Evolutionary conservation across 148 eudicot genomes (phyloP).

Genomic region (Heliosperma pusillum): DNA sequence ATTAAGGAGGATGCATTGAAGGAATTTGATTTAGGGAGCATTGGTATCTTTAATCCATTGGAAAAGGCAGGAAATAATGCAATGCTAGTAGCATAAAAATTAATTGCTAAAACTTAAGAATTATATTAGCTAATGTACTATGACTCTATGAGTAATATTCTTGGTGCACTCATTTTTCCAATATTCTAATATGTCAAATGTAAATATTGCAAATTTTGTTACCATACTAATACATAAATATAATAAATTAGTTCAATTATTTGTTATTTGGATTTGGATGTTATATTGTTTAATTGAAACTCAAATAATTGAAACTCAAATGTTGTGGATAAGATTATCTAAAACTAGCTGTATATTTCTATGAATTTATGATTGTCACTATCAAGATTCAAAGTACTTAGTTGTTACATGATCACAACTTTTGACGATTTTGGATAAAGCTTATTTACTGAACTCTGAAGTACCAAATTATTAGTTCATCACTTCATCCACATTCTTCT

Average conservation of each 20-base stretch:
- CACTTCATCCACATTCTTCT: background rate
- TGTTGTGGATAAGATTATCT: conserved; percentile 13
- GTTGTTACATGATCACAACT: conserved; percentile 6
- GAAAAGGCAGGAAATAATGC: conserved; percentile 26
- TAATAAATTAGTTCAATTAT: background rate
- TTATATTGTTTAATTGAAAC: no score
- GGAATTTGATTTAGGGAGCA: conserved; percentile 35
- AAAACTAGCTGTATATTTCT: background rate
- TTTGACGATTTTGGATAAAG: conserved; percentile 13
- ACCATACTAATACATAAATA: no score
- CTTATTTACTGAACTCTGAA: no score
- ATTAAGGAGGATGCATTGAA: conserved; percentile 25
- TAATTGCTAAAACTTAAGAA: background rate
- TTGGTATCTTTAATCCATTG: conserved; percentile 22
- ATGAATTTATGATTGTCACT: conserved; percentile 1
- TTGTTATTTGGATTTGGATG: background rate
- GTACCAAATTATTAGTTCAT: no score
- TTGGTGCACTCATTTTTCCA: background rate
- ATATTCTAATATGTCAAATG: background rate
- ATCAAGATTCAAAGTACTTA: background rate
- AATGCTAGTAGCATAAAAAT: conserved; percentile 33
- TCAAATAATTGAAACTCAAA: no score
- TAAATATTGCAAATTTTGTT: conserved; percentile 22
- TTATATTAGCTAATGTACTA: background rate
- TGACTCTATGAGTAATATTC: no score